A percentile compares a stretch with the other conserved stretches of the same genome.
These are phyloP conservation scores for Russula brevipes DNA, from an alignment of 768 basidiomycete species.

Conservation along the genomic window DNA sequence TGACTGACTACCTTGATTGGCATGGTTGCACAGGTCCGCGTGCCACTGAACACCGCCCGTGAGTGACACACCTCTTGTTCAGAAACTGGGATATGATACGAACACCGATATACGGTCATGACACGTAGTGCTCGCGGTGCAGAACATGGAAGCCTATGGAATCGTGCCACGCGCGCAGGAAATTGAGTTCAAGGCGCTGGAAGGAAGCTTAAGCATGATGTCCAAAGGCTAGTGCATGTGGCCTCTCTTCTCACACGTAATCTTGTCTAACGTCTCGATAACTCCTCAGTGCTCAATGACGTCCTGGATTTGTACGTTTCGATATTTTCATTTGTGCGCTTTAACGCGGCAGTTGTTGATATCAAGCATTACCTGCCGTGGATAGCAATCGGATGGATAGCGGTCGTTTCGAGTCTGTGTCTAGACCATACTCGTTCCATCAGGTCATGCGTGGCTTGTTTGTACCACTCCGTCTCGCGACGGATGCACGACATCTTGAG, in stretches of 20 bases:
- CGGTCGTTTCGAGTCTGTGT: slow-evolving; percentile 71
- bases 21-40: slow-evolving; percentile 57
- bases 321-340: not conserved
- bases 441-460: slow-evolving; percentile 71
- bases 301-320: slow-evolving; percentile 63
- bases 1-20: slow-evolving; percentile 27
- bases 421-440: slow-evolving; percentile 70
- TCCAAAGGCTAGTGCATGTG: slow-evolving; percentile 52
- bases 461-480: slow-evolving; percentile 60
- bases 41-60: slow-evolving; percentile 73
- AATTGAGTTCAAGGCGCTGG: slow-evolving; percentile 83
- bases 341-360: not conserved
- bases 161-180: slow-evolving; percentile 69
- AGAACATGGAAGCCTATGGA: slow-evolving; percentile 83
- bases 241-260: not conserved
- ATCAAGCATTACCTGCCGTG: not conserved
- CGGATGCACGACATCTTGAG: slow-evolving; percentile 60
- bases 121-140: slow-evolving; percentile 64
- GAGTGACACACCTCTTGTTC: slow-evolving; percentile 19
- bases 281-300: slow-evolving; percentile 59
- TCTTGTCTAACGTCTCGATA: slow-evolving; percentile 8
- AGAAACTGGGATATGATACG: not conserved
- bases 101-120: not conserved
- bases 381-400: slow-evolving; percentile 80
- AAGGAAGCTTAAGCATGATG: slow-evolving; percentile 84